Conservation (phyloP, 306 rosid species). For the Astragalus membranaceus region DNA sequence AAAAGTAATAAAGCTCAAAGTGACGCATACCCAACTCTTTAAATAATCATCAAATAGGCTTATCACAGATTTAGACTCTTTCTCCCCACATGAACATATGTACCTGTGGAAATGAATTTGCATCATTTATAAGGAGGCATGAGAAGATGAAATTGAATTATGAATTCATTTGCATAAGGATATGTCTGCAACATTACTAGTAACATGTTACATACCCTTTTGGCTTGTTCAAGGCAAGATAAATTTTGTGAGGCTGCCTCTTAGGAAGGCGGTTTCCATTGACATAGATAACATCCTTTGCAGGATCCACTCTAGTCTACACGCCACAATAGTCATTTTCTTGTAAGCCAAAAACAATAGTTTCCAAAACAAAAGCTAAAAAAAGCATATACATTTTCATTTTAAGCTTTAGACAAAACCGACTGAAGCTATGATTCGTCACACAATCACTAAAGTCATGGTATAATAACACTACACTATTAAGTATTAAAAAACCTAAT, state of each 20-base stretch:
- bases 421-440: background rate
- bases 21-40: conserved; percentile 63
- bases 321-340: conserved; percentile 1
- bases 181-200: background rate
- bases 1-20: background rate
- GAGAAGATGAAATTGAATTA: background rate
- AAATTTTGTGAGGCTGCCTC: conserved; percentile 82
- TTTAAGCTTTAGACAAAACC: background rate
- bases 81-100: conserved; percentile 82
- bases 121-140: background rate
- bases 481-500: background rate
- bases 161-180: conserved; percentile 11
- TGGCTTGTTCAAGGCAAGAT: conserved; percentile 91
- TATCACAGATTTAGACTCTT: conserved; percentile 64
- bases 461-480: background rate
- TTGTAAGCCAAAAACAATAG: background rate
- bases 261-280: conserved; percentile 90
- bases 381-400: background rate
- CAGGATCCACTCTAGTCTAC: conserved; percentile 85
- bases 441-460: background rate
- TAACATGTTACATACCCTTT: conserved; percentile 61
- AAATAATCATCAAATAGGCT: conserved; percentile 65
- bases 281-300: conserved; percentile 77
- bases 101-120: conserved; percentile 43
- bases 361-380: background rate